A percentile compares a stretch with the other conserved stretches of the same genome.
These are phyloP conservation scores for Entomortierella chlamydospora DNA, from an alignment of 192 early-diverging fungal genomes.

Conservation along the genomic window DNA sequence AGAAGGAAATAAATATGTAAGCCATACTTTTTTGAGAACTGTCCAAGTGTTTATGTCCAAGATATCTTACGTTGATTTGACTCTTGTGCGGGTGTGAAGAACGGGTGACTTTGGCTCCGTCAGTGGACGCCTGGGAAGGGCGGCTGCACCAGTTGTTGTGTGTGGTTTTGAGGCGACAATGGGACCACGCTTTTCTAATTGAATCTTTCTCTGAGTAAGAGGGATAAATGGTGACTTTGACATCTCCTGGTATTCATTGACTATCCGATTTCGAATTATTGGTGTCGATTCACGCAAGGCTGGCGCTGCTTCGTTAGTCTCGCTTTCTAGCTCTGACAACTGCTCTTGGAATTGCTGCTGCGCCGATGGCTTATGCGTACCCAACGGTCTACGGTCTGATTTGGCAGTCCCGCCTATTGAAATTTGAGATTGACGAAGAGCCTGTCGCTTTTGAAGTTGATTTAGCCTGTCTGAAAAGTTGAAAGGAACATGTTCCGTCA, in stretches of 20 bases:
- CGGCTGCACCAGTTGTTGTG: neutral
- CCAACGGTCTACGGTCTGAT: neutral
- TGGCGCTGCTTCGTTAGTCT: neutral
- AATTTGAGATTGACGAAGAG: neutral
- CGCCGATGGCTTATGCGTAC: neutral
- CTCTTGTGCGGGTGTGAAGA: constrained; percentile 15
- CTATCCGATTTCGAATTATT: constrained; percentile 4
- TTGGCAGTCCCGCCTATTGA: neutral
- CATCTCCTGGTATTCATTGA: constrained; percentile 35
- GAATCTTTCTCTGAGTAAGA: constrained; percentile 13
- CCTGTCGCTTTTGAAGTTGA: constrained; percentile 10
- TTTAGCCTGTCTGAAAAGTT: constrained; percentile 24
- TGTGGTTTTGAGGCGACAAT: neutral
- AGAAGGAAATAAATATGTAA: too few relatives aligned
- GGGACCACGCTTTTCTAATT: constrained; percentile 2
- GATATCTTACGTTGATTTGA: constrained; percentile 15
- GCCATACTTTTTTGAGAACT: neutral
- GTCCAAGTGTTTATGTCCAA: neutral
- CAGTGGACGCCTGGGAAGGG: neutral
- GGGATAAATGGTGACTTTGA: constrained; percentile 38
- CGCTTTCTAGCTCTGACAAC: neutral
- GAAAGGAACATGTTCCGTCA: constrained; percentile 12
- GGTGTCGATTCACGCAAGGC: neutral
- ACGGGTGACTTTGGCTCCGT: constrained; percentile 22
- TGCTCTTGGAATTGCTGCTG: neutral